phyloP scores from a whole-genome alignment of 2,329 filamentous ascomycete species.

The Fusarium hostae region DNA sequence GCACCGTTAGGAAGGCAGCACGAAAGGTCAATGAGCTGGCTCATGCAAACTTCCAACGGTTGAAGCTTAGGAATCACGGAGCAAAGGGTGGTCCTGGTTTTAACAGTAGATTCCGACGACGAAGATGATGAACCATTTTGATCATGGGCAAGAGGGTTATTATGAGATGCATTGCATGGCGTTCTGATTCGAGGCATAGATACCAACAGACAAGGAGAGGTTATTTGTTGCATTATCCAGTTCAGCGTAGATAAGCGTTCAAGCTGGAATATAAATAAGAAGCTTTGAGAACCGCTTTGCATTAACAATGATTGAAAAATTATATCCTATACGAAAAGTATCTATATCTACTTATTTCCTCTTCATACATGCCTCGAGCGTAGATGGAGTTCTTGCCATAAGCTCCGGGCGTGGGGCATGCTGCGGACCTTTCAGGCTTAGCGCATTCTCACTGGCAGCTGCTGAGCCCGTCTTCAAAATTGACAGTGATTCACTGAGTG shows the following conservation, averaged over 20 bases:
- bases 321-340: too few species aligned
- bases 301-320: too few species aligned
- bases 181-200: slow-evolving; percentile 27
- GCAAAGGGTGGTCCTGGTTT: slow-evolving; percentile 69
- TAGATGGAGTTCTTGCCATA: not conserved
- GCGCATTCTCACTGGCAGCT: not conserved
- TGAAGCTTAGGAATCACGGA: slow-evolving; percentile 71
- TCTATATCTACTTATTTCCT: not conserved
- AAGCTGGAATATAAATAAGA: not conserved
- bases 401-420: not conserved
- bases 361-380: not conserved
- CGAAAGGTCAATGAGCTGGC: slow-evolving; percentile 73
- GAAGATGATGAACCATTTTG: slow-evolving; percentile 43
- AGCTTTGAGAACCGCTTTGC: too few species aligned
- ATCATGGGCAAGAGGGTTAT: slow-evolving; percentile 2
- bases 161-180: slow-evolving; percentile 27
- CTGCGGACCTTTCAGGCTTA: not conserved
- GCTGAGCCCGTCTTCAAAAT: not conserved
- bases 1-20: slow-evolving; percentile 61
- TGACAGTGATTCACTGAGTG: not conserved
- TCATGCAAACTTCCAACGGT: slow-evolving; percentile 72
- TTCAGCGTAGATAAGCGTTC: not conserved
- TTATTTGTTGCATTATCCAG: slow-evolving; percentile 1
- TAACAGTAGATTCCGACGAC: slow-evolving; percentile 68
- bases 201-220: slow-evolving; percentile 23